Evolutionary conservation across 2,329 filamentous ascomycete species (phyloP).

Genomic region (Colletotrichum karsti): DNA sequence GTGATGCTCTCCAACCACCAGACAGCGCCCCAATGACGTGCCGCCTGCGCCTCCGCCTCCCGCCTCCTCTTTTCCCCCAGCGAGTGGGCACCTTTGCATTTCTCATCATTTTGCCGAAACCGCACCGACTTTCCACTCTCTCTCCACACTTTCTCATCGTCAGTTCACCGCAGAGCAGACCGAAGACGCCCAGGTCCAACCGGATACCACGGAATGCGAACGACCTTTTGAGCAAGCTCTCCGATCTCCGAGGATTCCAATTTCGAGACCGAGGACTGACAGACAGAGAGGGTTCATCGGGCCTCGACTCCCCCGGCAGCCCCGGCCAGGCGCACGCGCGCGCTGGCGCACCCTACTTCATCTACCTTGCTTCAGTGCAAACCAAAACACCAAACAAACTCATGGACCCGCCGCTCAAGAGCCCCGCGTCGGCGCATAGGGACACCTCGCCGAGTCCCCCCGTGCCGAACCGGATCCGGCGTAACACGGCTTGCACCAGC

Average conservation of each 20-base stretch:
- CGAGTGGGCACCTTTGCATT: neutral
- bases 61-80: neutral
- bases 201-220: neutral
- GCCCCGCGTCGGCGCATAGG: slow-evolving; percentile 17
- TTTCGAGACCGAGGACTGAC: no score
- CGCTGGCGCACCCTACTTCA: slow-evolving; percentile 8
- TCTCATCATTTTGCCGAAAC: slow-evolving; percentile 25
- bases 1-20: slow-evolving; percentile 12
- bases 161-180: slow-evolving; percentile 2
- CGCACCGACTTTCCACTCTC: slow-evolving; percentile 16
- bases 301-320: neutral
- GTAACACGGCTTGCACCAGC: slow-evolving; percentile 41
- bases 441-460: slow-evolving; percentile 20
- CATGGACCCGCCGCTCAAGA: slow-evolving; percentile 28
- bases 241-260: neutral
- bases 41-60: no score
- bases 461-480: slow-evolving; percentile 36
- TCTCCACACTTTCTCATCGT: slow-evolving; percentile 16
- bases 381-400: neutral
- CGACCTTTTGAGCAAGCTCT: neutral
- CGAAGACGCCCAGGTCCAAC: neutral
- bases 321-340: slow-evolving; percentile 3
- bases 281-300: neutral
- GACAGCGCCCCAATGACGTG: neutral
- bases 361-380: neutral